Evolutionary conservation across 108 stramenopile species (phyloP).

Genomic region (Cyclotella atomus): DNA sequence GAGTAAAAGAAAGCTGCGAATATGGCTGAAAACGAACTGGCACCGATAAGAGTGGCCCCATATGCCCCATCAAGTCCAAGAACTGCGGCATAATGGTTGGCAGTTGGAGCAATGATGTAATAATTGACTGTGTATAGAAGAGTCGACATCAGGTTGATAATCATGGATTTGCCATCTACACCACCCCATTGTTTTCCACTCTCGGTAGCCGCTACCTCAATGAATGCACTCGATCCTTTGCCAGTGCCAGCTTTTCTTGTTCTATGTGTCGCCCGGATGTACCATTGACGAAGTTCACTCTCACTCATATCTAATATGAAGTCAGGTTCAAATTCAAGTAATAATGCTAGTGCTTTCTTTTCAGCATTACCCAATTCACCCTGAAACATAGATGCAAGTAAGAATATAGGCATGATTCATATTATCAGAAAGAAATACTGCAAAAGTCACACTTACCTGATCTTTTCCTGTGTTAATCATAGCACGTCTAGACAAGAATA

Average conservation of each 20-base stretch:
- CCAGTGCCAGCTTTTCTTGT: not conserved
- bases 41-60: constrained; percentile 66
- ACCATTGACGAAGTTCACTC: constrained; percentile 43
- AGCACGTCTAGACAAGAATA: constrained; percentile 56
- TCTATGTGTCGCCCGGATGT: constrained; percentile 22
- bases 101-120: constrained; percentile 71
- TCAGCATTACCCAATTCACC: constrained; percentile 61
- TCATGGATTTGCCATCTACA: constrained; percentile 47
- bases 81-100: constrained; percentile 54
- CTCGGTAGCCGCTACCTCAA: constrained; percentile 12
- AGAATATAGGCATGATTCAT: too few relatives aligned
- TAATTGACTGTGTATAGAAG: constrained; percentile 78
- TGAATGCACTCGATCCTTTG: constrained; percentile 19
- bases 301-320: constrained; percentile 49
- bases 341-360: constrained; percentile 50
- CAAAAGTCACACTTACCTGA: not conserved
- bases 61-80: constrained; percentile 49
- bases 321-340: constrained; percentile 58
- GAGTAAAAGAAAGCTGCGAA: constrained; percentile 68
- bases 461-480: constrained; percentile 58
- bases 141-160: constrained; percentile 65
- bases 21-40: constrained; percentile 67
- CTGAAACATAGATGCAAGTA: not conserved
- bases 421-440: too few relatives aligned
- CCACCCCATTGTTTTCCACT: constrained; percentile 58